Evolutionary conservation across 2,329 filamentous ascomycete genomes (phyloP).

Genomic region (Fulvia fulva): DNA sequence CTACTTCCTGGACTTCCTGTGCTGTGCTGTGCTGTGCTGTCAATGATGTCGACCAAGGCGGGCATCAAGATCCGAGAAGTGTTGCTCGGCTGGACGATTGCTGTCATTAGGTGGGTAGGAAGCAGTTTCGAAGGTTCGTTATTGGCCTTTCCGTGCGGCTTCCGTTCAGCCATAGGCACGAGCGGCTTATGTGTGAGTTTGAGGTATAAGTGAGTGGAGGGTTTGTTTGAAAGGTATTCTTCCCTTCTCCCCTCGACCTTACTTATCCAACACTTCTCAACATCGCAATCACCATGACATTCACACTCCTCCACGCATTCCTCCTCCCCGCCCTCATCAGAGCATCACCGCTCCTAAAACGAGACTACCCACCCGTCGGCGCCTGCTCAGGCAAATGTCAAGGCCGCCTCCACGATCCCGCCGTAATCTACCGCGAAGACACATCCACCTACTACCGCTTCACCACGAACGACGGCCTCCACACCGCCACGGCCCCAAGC

Average conservation of each 20-base stretch:
- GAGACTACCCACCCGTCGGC: conserved; percentile 14
- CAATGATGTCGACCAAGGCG: neutral
- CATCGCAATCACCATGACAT: neutral
- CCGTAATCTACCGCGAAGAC: conserved; percentile 19
- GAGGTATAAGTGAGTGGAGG: neutral
- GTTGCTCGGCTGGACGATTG: neutral
- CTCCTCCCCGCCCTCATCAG: neutral
- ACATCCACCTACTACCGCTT: conserved; percentile 47
- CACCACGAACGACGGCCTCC: conserved; percentile 49
- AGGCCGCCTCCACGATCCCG: conserved; percentile 19
- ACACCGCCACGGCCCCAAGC: conserved; percentile 44
- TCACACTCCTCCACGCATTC: neutral
- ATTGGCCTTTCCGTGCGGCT: neutral
- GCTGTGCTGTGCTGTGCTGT: too few relatives aligned
- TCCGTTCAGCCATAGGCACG: neutral
- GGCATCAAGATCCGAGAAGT: neutral
- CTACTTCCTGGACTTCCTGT: neutral
- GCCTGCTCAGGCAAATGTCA: conserved; percentile 16
- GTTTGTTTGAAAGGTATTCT: neutral
- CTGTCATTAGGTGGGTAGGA: neutral
- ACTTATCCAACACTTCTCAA: neutral
- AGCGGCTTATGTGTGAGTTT: neutral
- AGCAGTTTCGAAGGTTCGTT: too few relatives aligned
- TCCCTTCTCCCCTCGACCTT: neutral
- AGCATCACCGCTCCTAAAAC: conserved; percentile 12